These are phyloP conservation scores for Sophora flavescens DNA, from an alignment of 306 rosid genomes.

Conservation along the genomic window DNA sequence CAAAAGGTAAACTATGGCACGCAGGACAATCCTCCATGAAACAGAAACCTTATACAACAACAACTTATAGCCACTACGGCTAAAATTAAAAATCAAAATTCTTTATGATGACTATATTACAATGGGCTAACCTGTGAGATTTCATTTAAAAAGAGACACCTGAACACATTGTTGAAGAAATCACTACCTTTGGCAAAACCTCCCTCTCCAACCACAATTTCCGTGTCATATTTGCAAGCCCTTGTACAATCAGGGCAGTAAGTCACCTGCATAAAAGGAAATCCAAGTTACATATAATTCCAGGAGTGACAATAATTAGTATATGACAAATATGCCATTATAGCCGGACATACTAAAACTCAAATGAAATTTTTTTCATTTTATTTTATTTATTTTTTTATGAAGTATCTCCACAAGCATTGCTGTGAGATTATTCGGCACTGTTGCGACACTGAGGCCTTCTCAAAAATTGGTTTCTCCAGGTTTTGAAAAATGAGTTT, in stretches of 20 bases:
- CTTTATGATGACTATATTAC: conserved; percentile 36
- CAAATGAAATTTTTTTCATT: too few relatives aligned
- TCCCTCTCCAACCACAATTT: conserved; percentile 62
- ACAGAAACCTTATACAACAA: neutral
- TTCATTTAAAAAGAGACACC: conserved; percentile 85
- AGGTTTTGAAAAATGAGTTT: neutral
- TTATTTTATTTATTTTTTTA: too few relatives aligned
- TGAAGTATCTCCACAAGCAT: neutral
- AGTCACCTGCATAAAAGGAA: conserved; percentile 69
- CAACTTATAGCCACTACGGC: neutral
- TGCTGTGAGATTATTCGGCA: neutral
- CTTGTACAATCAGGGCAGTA: conserved; percentile 96
- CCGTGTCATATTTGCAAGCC: conserved; percentile 85
- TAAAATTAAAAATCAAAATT: neutral
- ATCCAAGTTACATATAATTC: conserved; percentile 21
- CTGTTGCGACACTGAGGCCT: neutral
- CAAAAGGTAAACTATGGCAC: neutral
- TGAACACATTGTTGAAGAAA: conserved; percentile 80
- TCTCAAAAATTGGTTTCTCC: neutral
- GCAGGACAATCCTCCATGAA: conserved; percentile 1
- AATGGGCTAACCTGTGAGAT: conserved; percentile 69
- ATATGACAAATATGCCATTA: neutral
- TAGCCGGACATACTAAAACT: neutral
- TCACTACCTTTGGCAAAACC: conserved; percentile 61
- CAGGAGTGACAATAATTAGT: neutral